Percentiles rank a stretch among this genome's conserved stretches.
These are phyloP conservation scores for Pseudisothecium myosuroides DNA, from an alignment of 225 moss, liverwort and hornwort species.

Conservation along the genomic window DNA sequence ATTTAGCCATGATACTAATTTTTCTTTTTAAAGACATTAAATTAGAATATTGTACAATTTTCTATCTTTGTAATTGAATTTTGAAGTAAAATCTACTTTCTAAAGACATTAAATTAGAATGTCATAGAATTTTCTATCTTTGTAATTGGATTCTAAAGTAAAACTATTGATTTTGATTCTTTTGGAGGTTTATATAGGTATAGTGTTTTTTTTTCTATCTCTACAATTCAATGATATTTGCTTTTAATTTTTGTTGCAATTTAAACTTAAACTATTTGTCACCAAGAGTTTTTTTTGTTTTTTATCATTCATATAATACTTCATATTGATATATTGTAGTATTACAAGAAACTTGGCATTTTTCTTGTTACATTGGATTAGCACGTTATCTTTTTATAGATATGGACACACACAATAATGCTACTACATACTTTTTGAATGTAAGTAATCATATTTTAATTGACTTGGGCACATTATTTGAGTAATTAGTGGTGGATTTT, in stretches of 20 bases:
- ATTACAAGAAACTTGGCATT: not conserved
- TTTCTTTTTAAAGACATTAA: not conserved
- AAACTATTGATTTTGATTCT: not conserved
- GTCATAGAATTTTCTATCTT: not conserved
- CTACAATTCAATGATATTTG: not conserved
- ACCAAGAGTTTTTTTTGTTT: not conserved
- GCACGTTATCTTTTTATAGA: not conserved
- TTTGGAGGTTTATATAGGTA: rapidly evolving
- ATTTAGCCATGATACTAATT: not conserved
- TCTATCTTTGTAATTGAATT: not conserved
- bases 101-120: not conserved
- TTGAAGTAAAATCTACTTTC: not conserved
- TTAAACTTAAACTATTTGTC: too few relatives aligned
- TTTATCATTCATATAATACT: not conserved
- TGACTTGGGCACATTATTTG: not conserved
- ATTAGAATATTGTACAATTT: not conserved
- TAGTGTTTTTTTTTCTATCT: not conserved
- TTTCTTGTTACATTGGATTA: too few relatives aligned
- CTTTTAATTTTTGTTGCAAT: not conserved
- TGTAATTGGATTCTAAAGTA: not conserved
- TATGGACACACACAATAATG: rapidly evolving
- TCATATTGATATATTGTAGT: not conserved
- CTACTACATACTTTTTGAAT: not conserved
- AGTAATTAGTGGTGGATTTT: not conserved
- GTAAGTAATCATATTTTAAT: not conserved